Percentiles rank a stretch among this genome's conserved stretches.
These are phyloP conservation scores for Ceratocystis lukuohia DNA, from an alignment of 2,329 filamentous ascomycete genomes.

Conservation along the genomic window DNA sequence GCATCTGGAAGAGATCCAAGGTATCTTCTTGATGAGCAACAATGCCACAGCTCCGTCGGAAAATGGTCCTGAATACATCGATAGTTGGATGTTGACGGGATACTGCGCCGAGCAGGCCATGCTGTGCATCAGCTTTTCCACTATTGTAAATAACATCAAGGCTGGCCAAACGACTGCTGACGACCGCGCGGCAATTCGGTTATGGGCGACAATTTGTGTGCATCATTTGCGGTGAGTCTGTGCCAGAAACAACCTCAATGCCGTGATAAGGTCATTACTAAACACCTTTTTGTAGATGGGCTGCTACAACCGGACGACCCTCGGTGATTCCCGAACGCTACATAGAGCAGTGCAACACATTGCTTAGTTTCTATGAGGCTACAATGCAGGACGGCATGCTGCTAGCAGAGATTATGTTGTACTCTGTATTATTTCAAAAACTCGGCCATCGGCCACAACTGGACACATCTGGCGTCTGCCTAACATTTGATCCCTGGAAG, in stretches of 20 bases:
- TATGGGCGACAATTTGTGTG: constrained; percentile 29
- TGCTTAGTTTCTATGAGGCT: constrained; percentile 30
- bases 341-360: constrained; percentile 30
- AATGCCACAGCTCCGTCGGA: constrained; percentile 22
- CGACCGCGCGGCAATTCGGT: constrained; percentile 26
- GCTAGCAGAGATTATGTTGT: constrained; percentile 30
- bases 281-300: constrained; percentile 25
- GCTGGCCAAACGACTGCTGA: constrained; percentile 24
- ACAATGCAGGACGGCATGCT: constrained; percentile 32
- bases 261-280: background rate
- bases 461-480: constrained; percentile 23
- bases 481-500: constrained; percentile 18
- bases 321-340: constrained; percentile 29
- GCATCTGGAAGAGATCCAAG: constrained; percentile 31
- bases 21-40: constrained; percentile 29
- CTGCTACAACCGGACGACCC: constrained; percentile 30
- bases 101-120: constrained; percentile 33
- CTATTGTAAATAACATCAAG: constrained; percentile 28
- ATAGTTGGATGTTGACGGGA: constrained; percentile 32
- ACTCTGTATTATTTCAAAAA: constrained; percentile 28
- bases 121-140: constrained; percentile 32
- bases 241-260: background rate
- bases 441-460: constrained; percentile 25
- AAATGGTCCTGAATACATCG: constrained; percentile 28
- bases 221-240: constrained; percentile 28